Percentiles rank a stretch among this genome's conserved stretches.
Evolutionary conservation across 208 protist species (phyloP).

Genomic region (Trichomonas tenax): DNA sequence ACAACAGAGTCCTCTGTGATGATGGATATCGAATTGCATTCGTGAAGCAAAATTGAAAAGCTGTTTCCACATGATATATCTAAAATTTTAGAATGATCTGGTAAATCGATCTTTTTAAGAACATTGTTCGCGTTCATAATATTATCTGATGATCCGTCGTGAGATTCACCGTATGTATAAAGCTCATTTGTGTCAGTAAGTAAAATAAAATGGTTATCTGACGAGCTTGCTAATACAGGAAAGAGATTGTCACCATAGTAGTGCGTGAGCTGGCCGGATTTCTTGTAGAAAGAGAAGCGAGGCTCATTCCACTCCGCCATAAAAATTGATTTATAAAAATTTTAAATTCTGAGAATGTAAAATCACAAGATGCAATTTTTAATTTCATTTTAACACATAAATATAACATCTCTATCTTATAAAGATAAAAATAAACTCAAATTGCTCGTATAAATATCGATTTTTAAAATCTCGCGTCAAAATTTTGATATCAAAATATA

Average conservation of each 20-base stretch:
- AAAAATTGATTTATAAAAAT: too few relatives aligned
- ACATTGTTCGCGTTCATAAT: not conserved
- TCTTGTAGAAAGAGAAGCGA: not conserved
- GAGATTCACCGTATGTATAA: not conserved
- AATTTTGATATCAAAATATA: too few relatives aligned
- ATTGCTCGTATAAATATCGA: too few relatives aligned
- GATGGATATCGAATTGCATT: not conserved
- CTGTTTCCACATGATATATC: not conserved
- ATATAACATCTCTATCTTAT: too few relatives aligned
- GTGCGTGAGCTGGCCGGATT: not conserved
- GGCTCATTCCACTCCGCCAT: not conserved
- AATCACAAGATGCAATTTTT: too few relatives aligned
- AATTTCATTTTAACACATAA: too few relatives aligned
- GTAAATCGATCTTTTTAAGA: not conserved
- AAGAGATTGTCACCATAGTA: not conserved
- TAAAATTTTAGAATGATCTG: not conserved
- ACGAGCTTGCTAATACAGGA: not conserved
- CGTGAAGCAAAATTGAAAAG: not conserved
- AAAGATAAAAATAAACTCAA: too few relatives aligned
- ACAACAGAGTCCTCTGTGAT: not conserved
- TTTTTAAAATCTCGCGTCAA: too few relatives aligned
- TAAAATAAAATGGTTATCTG: not conserved
- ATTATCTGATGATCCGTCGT: not conserved
- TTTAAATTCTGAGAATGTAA: too few relatives aligned
- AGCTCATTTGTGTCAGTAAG: not conserved